Evolutionary conservation across 441 rosid species (phyloP), one percentile per base, ranked within the genome.

Genomic region (Brassica balearica): DNA sequence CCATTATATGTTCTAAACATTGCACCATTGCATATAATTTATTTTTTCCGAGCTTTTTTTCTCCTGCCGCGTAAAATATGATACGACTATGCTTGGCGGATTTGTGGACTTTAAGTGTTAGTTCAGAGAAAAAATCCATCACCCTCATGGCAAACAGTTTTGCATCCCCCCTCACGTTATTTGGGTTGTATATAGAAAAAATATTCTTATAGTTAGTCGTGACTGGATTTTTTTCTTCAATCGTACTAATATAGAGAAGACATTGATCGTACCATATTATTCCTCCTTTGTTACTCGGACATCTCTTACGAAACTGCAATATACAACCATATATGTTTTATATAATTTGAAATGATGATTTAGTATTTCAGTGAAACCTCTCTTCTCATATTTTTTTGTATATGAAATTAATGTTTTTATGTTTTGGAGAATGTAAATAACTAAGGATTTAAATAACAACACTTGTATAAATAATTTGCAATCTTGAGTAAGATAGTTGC

Each of bases 301-400:
- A 53, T 53, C 59, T 53, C 9, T 53, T 53, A 53, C 59, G 59
- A 53, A 53, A 53, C 59, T 53, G 59, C 59, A 53, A 53, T 53
- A 53, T 51, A 51, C 58, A 53, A 53, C 55, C 55, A 48, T 11
- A 48, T n/a, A 48, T 48, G 17, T 53, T 53, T 51, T 53, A n/a
- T 53, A 53, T 15, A 7, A 14, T 15, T 53, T 53, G 7, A 53
- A 15, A 53, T 15, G 59, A 53, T 53, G 20, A 15, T 15, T 15
- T 53, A 15, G 6, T 53, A 53, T 14, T 53, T 53, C 20, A 15
- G 20, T 53, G 59, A 53, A 53, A 53, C 20, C 20, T 14, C 8
- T 53, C 59, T 14, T 15, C 20, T 14, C 59, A 17, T 53, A 15
- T 5, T 6, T 53, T 6, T 53, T 53, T 53, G 20, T 53, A 15